Conservation (phyloP, 1,284 basidiomycete species). For the Meripilus lineatus region DNA sequence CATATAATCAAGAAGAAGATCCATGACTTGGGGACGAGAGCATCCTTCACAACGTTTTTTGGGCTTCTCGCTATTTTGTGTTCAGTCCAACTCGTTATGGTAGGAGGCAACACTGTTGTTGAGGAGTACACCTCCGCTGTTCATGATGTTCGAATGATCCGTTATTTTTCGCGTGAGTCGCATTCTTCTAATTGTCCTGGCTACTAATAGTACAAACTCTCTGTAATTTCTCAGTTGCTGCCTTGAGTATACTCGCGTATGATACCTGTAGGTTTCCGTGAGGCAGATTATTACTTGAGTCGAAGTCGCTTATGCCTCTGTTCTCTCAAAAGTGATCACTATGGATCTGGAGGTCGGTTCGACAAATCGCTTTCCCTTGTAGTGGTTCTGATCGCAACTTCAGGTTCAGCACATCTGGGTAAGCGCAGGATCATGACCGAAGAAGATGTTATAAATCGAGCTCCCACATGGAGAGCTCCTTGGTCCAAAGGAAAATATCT, state of each 20-base stretch:
- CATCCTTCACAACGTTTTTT: no score
- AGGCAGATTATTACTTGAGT: background rate
- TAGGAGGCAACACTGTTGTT: no score
- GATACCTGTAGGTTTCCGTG: slow-evolving; percentile 40
- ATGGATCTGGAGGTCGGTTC: slow-evolving; percentile 34
- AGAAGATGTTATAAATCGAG: no score
- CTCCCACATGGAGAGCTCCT: slow-evolving; percentile 41
- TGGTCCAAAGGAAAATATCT: slow-evolving; percentile 48
- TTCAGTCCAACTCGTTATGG: no score
- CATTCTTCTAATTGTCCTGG: background rate
- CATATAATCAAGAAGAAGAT: no score
- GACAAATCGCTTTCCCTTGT: background rate
- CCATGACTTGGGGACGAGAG: no score
- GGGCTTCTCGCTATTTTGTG: no score
- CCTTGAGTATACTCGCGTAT: slow-evolving; percentile 44
- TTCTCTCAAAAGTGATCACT: slow-evolving; percentile 45
- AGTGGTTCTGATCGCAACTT: background rate
- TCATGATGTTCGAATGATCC: no score
- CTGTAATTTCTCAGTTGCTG: slow-evolving; percentile 32
- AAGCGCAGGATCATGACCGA: background rate
- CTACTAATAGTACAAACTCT: background rate
- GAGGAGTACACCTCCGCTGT: no score
- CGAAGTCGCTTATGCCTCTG: slow-evolving; percentile 30
- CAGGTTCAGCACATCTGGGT: slow-evolving; percentile 55
- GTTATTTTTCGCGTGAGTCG: slow-evolving; percentile 4